Evolutionary conservation across 2,329 filamentous ascomycete genomes (phyloP), one percentile per base, ranked within the genome.

Genomic region (Cylindrodendrum hubeiense): DNA sequence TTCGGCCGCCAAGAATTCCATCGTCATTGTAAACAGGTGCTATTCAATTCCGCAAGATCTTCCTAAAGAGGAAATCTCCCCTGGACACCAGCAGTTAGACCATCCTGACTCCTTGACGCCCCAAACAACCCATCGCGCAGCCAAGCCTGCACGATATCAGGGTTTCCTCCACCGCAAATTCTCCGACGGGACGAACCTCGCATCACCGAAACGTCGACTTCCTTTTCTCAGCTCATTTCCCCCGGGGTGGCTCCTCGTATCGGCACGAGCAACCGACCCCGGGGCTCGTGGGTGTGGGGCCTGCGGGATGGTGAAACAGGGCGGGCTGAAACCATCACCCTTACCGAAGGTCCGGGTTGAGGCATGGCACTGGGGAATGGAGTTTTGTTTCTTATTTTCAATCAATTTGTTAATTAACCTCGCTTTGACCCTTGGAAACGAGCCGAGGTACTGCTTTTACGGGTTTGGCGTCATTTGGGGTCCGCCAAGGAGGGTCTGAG

Each of bases 21-120:
- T 52, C 49, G 33, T 9, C 24, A 49, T 22, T 10, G 5, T 22
- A 50, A 43, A 39, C 37, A 24, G 26, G 37, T 28, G 7, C 13
- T 28, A 41, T 41, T 63, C 49, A 26, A 63, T 34, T 17, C 54
- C 54, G 54, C 60, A 63, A 59, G 55, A 39, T 59, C 46, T 59
- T 59, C 55, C 55, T 33, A 59, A 59, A 59, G 33, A 17, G 49
- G 55, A 28, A 59, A 59, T 22, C n/a, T 22, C 46, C 44, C 24
- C 47, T n/a, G 21, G 34, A 22, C 39, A 34, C 22, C 44, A 54
- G 49, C 53, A 49, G 57, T 51, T 54, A 34, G 30, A 44, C 41
- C 13, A 55, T 13, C 39, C 54, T 43, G 39, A 50, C 54, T 58
- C 47, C 54, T 37, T 7, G 28, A 50, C 39, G 24, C 22, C 17